A percentile compares a stretch with the other conserved stretches of the same genome.
These are phyloP conservation scores for Onygenales sp. DNA, from an alignment of 2,329 filamentous ascomycete species.

Conservation along the genomic window DNA sequence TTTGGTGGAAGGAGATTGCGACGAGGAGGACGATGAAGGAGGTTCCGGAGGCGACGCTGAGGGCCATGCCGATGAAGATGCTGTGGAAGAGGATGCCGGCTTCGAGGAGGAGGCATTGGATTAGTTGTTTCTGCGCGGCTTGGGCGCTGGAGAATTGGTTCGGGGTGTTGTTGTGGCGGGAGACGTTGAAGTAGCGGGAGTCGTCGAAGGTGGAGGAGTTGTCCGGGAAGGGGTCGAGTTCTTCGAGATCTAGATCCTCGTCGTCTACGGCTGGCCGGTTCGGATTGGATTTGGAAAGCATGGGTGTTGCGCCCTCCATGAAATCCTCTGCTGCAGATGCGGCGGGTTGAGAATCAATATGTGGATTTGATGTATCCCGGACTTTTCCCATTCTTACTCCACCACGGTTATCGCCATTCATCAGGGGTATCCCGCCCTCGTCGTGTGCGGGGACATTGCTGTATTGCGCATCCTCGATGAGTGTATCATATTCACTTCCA, in stretches of 20 bases:
- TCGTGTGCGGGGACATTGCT: not conserved
- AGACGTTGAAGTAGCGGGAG: not conserved
- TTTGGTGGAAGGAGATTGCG: conserved; percentile 77
- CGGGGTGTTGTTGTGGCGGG: conserved; percentile 8
- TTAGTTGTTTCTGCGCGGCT: conserved; percentile 49
- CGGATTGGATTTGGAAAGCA: conserved; percentile 15
- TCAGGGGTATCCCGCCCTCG: not conserved
- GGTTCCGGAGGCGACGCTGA: conserved; percentile 70
- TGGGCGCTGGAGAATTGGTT: conserved; percentile 12
- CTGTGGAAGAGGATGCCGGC: conserved; percentile 79
- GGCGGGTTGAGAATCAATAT: not conserved
- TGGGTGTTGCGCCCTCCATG: conserved; percentile 13
- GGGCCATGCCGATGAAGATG: conserved; percentile 78
- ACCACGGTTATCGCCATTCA: conserved; percentile 12
- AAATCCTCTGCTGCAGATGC: conserved; percentile 8
- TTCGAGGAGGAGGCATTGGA: conserved; percentile 72
- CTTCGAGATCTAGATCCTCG: conserved; percentile 51
- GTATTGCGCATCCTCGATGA: conserved; percentile 18
- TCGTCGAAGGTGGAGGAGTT: conserved; percentile 6
- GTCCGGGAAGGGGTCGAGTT: conserved; percentile 29
- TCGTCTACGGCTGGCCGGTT: conserved; percentile 42
- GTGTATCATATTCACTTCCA: conserved; percentile 41
- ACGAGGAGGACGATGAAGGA: conserved; percentile 71
- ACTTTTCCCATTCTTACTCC: conserved; percentile 9
- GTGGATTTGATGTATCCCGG: not conserved